Evolutionary conservation across 2,329 filamentous ascomycete genomes (phyloP).

Genomic region (Pestalotiopsis sp.): DNA sequence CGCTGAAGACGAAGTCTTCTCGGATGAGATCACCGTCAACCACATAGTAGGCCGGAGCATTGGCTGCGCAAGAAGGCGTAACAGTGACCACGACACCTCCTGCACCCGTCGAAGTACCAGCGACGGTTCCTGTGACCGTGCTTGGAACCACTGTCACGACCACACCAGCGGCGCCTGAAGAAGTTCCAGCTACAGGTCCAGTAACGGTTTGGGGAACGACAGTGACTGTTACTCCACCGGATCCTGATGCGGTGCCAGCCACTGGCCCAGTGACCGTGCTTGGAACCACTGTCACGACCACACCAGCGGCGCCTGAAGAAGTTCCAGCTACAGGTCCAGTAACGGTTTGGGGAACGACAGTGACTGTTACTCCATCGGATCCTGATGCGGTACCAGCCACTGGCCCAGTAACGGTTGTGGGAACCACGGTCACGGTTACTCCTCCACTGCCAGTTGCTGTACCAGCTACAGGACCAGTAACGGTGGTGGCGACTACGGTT

Average conservation of each 20-base stretch:
- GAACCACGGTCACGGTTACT: too few species aligned
- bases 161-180: neutral
- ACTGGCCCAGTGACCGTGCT: neutral
- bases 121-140: neutral
- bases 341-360: too few species aligned
- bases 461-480: too few species aligned
- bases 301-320: too few species aligned
- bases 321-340: too few species aligned
- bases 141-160: neutral
- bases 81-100: neutral
- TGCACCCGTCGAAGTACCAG: neutral
- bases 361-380: neutral
- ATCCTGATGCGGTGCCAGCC: neutral
- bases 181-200: neutral
- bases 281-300: too few species aligned
- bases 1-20: neutral
- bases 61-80: neutral
- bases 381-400: too few species aligned
- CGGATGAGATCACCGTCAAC: neutral
- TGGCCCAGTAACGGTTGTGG: too few species aligned
- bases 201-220: neutral
- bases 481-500: too few species aligned
- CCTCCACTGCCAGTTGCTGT: too few species aligned
- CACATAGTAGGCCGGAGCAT: neutral
- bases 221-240: neutral